A percentile compares a stretch with the other conserved stretches of the same genome.
Conservation (phyloP, 768 basidiomycete genomes). For the Leccinum aurantiacum region DNA sequence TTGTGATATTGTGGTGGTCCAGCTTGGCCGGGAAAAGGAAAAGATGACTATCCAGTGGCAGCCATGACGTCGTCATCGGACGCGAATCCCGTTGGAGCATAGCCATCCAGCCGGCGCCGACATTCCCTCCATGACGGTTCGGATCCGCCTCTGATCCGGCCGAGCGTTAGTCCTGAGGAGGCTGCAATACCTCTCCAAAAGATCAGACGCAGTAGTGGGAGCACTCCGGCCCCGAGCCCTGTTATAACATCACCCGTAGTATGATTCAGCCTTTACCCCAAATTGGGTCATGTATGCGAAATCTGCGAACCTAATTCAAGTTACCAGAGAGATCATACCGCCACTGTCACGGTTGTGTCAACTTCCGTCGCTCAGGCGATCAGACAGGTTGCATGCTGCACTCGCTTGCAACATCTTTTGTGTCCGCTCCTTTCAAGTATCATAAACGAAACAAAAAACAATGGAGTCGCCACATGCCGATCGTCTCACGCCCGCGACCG, state of each 20-base stretch:
- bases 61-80: constrained; percentile 17
- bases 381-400: neutral
- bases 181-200: constrained; percentile 31
- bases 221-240: neutral
- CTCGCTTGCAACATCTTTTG: neutral
- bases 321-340: neutral
- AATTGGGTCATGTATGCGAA: neutral
- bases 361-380: neutral
- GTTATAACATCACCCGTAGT: neutral
- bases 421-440: neutral
- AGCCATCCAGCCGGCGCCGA: neutral
- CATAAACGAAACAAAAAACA: neutral
- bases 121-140: constrained; percentile 44
- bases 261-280: no score
- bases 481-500: neutral
- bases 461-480: neutral
- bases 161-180: constrained; percentile 37
- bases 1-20: neutral
- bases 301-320: neutral
- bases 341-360: neutral
- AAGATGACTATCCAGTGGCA: neutral
- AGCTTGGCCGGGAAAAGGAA: neutral
- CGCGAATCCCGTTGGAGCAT: constrained; percentile 47
- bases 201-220: neutral
- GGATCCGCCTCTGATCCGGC: constrained; percentile 48